Conservation (phyloP, 2,329 filamentous ascomycete species). For the Thielaviopsis euricoi region DNA sequence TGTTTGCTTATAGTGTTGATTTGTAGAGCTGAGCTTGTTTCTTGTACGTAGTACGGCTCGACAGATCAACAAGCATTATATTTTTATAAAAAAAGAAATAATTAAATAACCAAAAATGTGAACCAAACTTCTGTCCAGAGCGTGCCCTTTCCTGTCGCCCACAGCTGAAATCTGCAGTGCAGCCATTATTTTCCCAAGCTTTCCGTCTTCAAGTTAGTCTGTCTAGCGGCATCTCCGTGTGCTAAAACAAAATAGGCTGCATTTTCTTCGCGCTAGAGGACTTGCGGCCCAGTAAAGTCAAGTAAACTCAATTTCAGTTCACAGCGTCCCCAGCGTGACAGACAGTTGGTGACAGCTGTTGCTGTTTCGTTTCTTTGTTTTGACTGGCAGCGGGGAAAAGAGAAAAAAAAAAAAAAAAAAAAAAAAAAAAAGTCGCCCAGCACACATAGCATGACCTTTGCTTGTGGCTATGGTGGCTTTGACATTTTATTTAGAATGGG, state of each 20-base stretch:
- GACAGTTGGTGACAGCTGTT: background rate
- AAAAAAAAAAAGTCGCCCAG: background rate
- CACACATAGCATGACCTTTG: background rate
- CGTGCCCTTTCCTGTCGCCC: background rate
- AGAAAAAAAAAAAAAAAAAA: background rate
- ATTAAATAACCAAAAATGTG: too few relatives aligned
- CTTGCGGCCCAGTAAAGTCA: too few relatives aligned
- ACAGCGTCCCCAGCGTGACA: too few relatives aligned
- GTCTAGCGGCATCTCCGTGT: background rate
- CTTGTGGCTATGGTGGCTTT: background rate
- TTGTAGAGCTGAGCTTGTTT: background rate
- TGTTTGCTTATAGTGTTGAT: background rate
- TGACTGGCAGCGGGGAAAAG: too few relatives aligned
- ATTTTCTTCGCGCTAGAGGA: background rate
- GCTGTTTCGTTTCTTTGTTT: background rate
- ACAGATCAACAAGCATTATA: background rate
- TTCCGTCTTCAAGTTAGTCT: background rate
- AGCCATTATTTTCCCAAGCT: background rate
- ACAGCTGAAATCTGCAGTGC: background rate
- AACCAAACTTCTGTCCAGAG: too few relatives aligned
- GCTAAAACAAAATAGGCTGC: background rate
- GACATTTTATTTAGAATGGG: too few relatives aligned
- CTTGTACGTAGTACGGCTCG: too few relatives aligned
- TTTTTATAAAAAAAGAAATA: too few relatives aligned
- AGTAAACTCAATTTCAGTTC: too few relatives aligned